Evolutionary conservation across 202 grass and related monocot species (phyloP), one percentile per base, ranked within the genome.

Genomic region (Setaria italica): DNA sequence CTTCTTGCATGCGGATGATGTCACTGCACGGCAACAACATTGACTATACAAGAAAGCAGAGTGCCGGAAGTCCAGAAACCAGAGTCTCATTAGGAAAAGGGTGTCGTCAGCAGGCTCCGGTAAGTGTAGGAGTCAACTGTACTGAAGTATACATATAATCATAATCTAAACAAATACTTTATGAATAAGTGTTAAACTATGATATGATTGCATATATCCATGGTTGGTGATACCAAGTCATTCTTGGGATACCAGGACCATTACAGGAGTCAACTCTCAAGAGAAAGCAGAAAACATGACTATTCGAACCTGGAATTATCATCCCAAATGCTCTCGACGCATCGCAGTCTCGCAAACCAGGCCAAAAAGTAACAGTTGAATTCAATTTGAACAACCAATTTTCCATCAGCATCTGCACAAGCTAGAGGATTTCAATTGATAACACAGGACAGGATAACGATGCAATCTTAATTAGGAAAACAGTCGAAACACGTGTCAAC

Each of bases 261-360:
- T 20, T 19, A 32, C 47, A 33, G 5, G 42, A 54, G 81, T 65
- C 45, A 84, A 76, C 59, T 84, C 71, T 53, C n/a, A 54, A 79
- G 12, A 25, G 68, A 4, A 7, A 37, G 43, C 2, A 25, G 41
- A 43, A 2, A 37, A 29, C 14, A 20, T 12, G 7, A 50, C 33
- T 41, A 62, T 51, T 60, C 7, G 37, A 11, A 21, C 16, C 7
- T 29, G 14, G 11, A 20, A 50, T 48, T 82, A 35, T 80, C 49
- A 1, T 68, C 32, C n/a, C 47, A 53, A 55, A 10, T 45, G 67
- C 32, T 14, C 17, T 30, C 1, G 29, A 45, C 13, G 29, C n/a
- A 45, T 11, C 21, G 6, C 11, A 6, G 17, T 25, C 25, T 25
- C 25, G 25, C 25, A 25, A 25, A 21, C 17, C 35, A 37, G 32